Conservation (phyloP, 192 early-diverging fungal species). For the Coemansia umbellata region DNA sequence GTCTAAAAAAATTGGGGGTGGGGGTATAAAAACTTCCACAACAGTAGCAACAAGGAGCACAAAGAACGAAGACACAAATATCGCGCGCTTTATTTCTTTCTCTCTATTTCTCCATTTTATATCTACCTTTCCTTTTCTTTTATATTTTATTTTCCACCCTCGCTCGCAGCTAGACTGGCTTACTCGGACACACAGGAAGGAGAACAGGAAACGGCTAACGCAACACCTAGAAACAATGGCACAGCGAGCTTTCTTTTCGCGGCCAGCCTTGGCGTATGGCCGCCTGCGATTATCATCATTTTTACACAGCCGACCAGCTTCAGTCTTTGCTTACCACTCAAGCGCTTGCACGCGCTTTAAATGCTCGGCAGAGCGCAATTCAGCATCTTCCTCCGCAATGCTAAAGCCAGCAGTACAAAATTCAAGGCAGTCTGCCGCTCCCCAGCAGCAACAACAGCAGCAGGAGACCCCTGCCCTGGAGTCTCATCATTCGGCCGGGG, state of each 20-base stretch:
- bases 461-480: too few species aligned
- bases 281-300: neutral
- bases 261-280: neutral
- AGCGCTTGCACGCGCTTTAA: conserved; percentile 6
- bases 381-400: conserved; percentile 5
- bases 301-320: neutral
- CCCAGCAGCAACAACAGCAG: neutral
- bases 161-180: too few species aligned
- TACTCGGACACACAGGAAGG: too few species aligned
- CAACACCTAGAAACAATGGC: conserved; percentile 1
- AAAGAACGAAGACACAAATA: neutral
- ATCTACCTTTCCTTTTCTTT: neutral
- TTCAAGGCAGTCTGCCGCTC: neutral
- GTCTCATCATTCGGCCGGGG: neutral
- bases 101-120: neutral
- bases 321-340: neutral
- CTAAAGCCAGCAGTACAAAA: conserved; percentile 2
- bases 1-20: too few species aligned
- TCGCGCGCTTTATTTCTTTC: neutral
- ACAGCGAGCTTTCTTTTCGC: conserved; percentile 2
- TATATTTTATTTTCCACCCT: too few species aligned
- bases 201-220: too few species aligned
- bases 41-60: too few species aligned
- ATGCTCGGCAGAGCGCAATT: neutral
- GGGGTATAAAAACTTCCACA: too few species aligned